Evolutionary conservation across 306 rosid genomes (phyloP), one percentile per base, ranked within the genome.

Genomic region (Citrullus mucosospermus): DNA sequence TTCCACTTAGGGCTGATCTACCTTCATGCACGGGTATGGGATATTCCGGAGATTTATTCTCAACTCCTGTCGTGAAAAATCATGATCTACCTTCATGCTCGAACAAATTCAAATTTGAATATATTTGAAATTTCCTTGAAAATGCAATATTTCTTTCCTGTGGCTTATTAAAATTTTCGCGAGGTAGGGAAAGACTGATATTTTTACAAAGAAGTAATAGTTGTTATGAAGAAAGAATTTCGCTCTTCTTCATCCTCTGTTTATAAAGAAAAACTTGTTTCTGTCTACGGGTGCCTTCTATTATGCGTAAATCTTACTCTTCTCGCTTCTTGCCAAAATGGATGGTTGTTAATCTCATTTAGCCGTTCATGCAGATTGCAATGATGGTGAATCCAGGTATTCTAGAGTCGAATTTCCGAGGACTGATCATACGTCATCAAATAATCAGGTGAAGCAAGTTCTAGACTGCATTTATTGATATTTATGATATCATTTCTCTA

Each of bases 1-100:
- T 93, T 86, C 98, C 97, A 80, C 88, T 89, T 44, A 78, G 90
- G 88, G 98, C 98, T 81, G 93, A 90, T 86, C 88, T 89, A 73
- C 98, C 98, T 78, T 86, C 98, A 80, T 89, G 87, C 79, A 89
- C 96, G 15, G 93, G 98, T 91, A 88, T 75, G 54, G 16, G 46
- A 51, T 73, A 18, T 6, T 73, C 60, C 8, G 41, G 76, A 71
- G 77, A 51, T 14, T 28, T 16, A 72, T 30, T 28, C 25, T 72
- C 43, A 15, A 15, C 61, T 73, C 60, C 8, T 9, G 8, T 25
- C 43, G 2, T 51, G 25, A 28, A 7, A 69, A 46, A 25, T 48
- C 14, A 50, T 50, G 46, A 51, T 73, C 16, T 50, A n/a, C n/a
- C n/a, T n/a, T n/a, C n/a, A n/a, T 50, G 44, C 61, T 72, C 20